Evolutionary conservation across 2,329 filamentous ascomycete species (phyloP), one percentile per base, ranked within the genome.

Genomic region (Madurella mycetomatis): DNA sequence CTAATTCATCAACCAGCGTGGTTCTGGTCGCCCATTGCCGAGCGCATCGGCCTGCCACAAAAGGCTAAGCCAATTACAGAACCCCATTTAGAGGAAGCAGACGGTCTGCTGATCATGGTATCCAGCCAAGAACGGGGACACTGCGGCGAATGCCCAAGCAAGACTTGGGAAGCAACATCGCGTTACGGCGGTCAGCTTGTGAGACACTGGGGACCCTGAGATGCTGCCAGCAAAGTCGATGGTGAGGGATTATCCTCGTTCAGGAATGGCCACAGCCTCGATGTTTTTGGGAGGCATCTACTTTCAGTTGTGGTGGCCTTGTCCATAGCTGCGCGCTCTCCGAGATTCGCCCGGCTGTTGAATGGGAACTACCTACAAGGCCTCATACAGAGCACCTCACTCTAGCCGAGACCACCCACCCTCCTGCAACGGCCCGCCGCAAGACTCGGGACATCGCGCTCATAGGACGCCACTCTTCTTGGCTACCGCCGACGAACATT

Each of bases 81-180:
- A 47, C 42, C 39, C 46, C 25, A 39, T 40, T 30, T n/a, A 39
- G 25, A 47, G 37, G 50, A 48, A 41, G 34, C 40, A 51, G 49
- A 50, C 41, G 60, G 60, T 60, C 62, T 58, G 62, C 56, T 64
- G 62, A 64, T 62, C 61, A 53, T 32, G 44, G 51, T 49, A 43
- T 41, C 47, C 30, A 50, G 54, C 53, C 54, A 53, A 55, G 47
- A 43, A 45, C 57, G 52, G 59, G 50, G 44, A 51, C 50, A 18
- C 31, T 46, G 47, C 37, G 39, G 32, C 37, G 34, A 11, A 11
- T 37, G 31, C 37, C n/a, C 42, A 39, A 45, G 43, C 40, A 48
- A 48, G 41, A 42, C 17, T 16, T 41, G 41, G 19, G 43, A 46
- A 50, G 37, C 45, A 50, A 47, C 53, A 51, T 17, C 37, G 43